Percentiles rank a stretch among this genome's conserved stretches.
phyloP scores from a whole-genome alignment of 2,329 filamentous ascomycete species.

The Passalora sequoiae region DNA sequence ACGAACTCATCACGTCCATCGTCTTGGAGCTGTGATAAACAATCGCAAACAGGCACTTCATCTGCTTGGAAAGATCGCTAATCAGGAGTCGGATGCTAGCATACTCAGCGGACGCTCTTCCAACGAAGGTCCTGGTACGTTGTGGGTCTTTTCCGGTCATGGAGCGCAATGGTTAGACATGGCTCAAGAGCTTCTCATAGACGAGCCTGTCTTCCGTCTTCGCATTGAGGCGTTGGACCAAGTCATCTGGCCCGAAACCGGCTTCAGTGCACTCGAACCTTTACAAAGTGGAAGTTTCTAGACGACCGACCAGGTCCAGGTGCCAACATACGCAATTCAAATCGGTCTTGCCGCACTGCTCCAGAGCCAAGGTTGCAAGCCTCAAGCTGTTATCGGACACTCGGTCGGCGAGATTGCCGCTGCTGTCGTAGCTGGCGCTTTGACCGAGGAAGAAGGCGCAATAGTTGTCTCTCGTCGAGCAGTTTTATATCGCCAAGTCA shows the following conservation, averaged over 20 bases:
- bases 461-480: too few relatives aligned
- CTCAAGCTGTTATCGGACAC: slow-evolving; percentile 22
- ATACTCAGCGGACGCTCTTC: too few relatives aligned
- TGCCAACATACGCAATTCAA: background rate
- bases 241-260: slow-evolving; percentile 45
- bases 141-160: background rate
- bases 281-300: slow-evolving; percentile 48
- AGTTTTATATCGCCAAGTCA: too few relatives aligned
- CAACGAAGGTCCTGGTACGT: too few relatives aligned
- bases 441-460: too few relatives aligned
- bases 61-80: too few relatives aligned
- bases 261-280: too few relatives aligned
- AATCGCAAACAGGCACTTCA: too few relatives aligned
- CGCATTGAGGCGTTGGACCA: slow-evolving; percentile 34
- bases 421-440: too few relatives aligned
- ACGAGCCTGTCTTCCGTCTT: background rate
- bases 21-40: too few relatives aligned
- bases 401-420: slow-evolving; percentile 15
- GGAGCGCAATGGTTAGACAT: slow-evolving; percentile 45
- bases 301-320: slow-evolving; percentile 34
- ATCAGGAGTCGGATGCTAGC: too few relatives aligned
- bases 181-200: slow-evolving; percentile 46
- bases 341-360: slow-evolving; percentile 11
- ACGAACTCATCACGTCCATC: too few relatives aligned
- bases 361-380: slow-evolving; percentile 3